Evolutionary conservation across 306 rosid species (phyloP).

Genomic region (Lathyrus aphaca): DNA sequence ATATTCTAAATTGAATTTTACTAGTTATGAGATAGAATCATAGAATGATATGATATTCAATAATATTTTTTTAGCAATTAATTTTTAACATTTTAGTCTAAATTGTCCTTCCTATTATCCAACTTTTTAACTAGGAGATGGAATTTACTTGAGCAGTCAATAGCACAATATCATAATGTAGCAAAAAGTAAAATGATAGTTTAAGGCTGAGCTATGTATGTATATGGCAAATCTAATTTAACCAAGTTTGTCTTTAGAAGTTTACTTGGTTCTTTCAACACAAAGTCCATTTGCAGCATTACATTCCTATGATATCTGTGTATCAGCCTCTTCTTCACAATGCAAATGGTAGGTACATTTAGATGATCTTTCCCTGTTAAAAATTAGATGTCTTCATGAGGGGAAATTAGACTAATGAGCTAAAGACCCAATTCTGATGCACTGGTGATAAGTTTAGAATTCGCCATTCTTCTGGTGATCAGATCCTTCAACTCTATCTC

Average conservation of each 20-base stretch:
- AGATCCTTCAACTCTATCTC: constrained; percentile 70
- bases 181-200: background rate
- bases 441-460: constrained; percentile 49
- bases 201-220: background rate
- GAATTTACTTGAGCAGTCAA: background rate
- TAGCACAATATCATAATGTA: background rate
- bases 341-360: constrained; percentile 34
- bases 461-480: constrained; percentile 49
- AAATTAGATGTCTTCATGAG: constrained; percentile 19
- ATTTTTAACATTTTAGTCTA: background rate
- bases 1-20: too few relatives aligned
- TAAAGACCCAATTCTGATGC: constrained; percentile 42
- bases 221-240: constrained; percentile 2
- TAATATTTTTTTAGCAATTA: background rate
- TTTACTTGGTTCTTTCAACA: constrained; percentile 22
- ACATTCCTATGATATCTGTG: constrained; percentile 19
- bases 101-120: background rate
- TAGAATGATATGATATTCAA: background rate
- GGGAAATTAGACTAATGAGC: constrained; percentile 1
- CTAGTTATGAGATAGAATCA: too few relatives aligned
- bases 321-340: constrained; percentile 33
- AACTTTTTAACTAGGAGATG: background rate
- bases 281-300: constrained; percentile 20
- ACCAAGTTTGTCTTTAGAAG: constrained; percentile 20
- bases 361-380: constrained; percentile 31